phyloP scores from a whole-genome alignment of 305 asterid genomes.

The Stenogyne calaminthoides region DNA sequence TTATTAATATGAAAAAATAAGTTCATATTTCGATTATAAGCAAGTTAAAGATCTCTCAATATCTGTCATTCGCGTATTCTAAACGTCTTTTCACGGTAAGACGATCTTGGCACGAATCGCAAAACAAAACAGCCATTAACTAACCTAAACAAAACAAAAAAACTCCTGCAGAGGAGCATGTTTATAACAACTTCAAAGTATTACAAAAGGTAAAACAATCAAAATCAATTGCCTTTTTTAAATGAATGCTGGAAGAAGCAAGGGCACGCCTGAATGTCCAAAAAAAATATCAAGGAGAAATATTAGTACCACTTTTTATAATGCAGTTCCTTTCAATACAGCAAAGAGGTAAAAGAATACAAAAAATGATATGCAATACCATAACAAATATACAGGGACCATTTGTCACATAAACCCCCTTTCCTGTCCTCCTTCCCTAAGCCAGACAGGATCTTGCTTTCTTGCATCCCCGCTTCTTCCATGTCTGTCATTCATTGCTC shows the following conservation, averaged over 20 bases:
- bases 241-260: constrained; percentile 18
- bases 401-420: constrained; percentile 26
- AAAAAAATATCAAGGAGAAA: constrained; percentile 18
- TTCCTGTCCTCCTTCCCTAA: constrained; percentile 51
- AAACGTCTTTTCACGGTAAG: no score
- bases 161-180: neutral
- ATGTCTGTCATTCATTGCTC: constrained; percentile 25
- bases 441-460: constrained; percentile 49
- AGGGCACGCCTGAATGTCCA: constrained; percentile 4
- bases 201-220: constrained; percentile 26
- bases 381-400: constrained; percentile 47
- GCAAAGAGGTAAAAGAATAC: constrained; percentile 14
- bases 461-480: constrained; percentile 39
- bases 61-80: no score
- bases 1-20: no score
- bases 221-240: constrained; percentile 23
- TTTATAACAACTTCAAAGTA: constrained; percentile 5
- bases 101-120: no score
- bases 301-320: constrained; percentile 23
- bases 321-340: neutral
- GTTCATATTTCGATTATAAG: no score
- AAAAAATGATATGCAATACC: constrained; percentile 29
- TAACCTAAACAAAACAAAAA: neutral
- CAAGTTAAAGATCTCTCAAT: no score
- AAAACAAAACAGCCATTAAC: no score